Evolutionary conservation across 2,329 filamentous ascomycete genomes (phyloP), one percentile per base, ranked within the genome.

Genomic region (Sphaerulina musiva): DNA sequence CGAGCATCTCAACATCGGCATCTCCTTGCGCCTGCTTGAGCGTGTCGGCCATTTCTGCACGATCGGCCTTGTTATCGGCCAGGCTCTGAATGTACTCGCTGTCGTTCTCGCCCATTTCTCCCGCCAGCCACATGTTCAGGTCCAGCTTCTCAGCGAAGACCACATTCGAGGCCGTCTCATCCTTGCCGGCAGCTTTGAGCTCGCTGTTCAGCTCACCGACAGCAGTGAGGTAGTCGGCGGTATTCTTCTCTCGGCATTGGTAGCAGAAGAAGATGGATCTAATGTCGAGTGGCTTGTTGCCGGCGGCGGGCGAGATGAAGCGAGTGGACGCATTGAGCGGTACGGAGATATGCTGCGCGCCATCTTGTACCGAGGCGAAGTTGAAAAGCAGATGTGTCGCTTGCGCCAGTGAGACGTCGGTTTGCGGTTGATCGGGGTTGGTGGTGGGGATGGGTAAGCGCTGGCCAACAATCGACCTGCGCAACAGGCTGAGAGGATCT

Each of bases 231-330:
- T 97, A 97, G 64, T 95, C 89, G 9, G 88, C 87, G 62, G 95
- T 90, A 51, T 86, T 83, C 52, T 86, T 83, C 74, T 97, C 92
- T 71, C 90, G 89, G 74, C 96, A 95, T 66, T 88, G 79, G 89
- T 90, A 98, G 53, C 90, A 90, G 69, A 97, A 95, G 76, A 92
- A 96, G 73, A 96, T 92, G 70, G 87, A 93, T 68, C 93, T 89
- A 63, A 98, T 78, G 69, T 96, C 89, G 14, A 68, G 56, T 3
- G 58, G 55, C 48, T 62, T 62, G 31, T 59, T 56, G 39, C 63
- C 65, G 7, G 57, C 54, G 3, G 59, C 81, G 55, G 82, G 80
- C n/a, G 89, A 91, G 57, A 87, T 80, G 76, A 97, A 97, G 64
- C 93, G 89, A 62, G 93, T 98, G 8, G 85, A 79, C 57, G 50